phyloP scores from a whole-genome alignment of 441 rosid genomes.

The Viola pubescens region DNA sequence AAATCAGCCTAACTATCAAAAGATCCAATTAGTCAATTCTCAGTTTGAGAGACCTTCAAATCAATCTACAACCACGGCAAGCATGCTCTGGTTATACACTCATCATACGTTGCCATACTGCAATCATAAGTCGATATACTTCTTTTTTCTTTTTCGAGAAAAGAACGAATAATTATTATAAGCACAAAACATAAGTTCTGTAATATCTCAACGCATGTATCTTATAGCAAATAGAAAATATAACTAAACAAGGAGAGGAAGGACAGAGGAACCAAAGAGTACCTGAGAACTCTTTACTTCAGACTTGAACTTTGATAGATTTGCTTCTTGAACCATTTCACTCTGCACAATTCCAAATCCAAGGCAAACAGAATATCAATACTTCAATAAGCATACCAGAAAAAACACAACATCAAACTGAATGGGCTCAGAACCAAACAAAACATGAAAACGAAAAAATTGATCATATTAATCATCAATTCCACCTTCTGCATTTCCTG shows the following conservation, averaged over 20 bases:
- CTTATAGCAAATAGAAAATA: no score
- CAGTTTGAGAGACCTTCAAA: no score
- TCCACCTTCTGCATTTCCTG: slow-evolving; percentile 79
- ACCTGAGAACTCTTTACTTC: slow-evolving; percentile 86
- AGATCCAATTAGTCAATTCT: background rate
- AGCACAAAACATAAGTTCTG: no score
- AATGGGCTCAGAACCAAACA: background rate
- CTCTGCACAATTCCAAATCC: slow-evolving; percentile 29
- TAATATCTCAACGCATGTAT: no score
- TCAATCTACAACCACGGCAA: no score
- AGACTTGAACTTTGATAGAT: slow-evolving; percentile 73
- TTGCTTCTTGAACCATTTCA: slow-evolving; percentile 72
- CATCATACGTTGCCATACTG: no score
- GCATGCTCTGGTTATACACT: no score
- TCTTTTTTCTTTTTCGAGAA: no score
- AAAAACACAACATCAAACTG: background rate
- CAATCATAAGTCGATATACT: no score
- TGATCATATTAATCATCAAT: background rate
- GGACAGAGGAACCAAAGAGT: background rate
- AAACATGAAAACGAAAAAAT: background rate
- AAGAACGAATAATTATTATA: no score
- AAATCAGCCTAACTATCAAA: background rate
- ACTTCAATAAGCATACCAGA: background rate
- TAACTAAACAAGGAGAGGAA: no score
- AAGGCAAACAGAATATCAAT: no score